Conservation (phyloP, 441 rosid species). For the Brassica hybrid region DNA sequence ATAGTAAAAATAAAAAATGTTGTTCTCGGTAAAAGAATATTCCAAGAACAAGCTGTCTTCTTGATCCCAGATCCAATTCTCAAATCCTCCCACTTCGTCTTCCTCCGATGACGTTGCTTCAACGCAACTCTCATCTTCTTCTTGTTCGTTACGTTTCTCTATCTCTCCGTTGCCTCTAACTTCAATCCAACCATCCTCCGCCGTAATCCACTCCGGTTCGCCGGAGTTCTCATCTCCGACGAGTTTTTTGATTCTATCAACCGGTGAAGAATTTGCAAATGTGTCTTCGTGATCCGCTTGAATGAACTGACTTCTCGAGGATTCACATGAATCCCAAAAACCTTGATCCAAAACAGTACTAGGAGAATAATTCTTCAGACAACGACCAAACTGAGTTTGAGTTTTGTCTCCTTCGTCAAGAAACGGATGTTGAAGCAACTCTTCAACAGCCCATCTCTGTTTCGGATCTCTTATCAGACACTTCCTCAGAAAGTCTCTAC, state of each 20-base stretch:
- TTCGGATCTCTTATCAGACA: constrained; percentile 64
- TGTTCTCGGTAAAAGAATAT: constrained; percentile 35
- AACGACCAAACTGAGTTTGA: constrained; percentile 16
- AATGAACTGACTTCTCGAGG: constrained; percentile 41
- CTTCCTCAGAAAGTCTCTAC: constrained; percentile 64
- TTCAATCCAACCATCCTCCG: constrained; percentile 64
- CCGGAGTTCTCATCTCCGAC: constrained; percentile 36
- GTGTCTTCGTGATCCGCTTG: constrained; percentile 19
- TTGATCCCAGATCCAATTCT: constrained; percentile 46
- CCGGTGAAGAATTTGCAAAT: constrained; percentile 22
- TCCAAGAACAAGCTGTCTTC: constrained; percentile 40
- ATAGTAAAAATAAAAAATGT: constrained; percentile 33
- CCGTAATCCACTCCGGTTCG: constrained; percentile 45
- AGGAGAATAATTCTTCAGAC: constrained; percentile 56
- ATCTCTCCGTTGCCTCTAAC: constrained; percentile 60
- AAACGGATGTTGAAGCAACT: constrained; percentile 77
- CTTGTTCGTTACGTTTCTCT: constrained; percentile 19
- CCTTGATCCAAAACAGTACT: constrained; percentile 70
- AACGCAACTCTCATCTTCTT: constrained; percentile 11
- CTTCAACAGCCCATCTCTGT: constrained; percentile 62
- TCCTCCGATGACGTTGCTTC: constrained; percentile 42
- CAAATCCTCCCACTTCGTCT: constrained; percentile 31
- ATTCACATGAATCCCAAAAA: constrained; percentile 69
- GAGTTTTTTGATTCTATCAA: constrained; percentile 56
- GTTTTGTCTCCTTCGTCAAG: constrained; percentile 36